Conservation (phyloP, 495 filamentous ascomycete genomes). For the Penicillium ucsense region DNA sequence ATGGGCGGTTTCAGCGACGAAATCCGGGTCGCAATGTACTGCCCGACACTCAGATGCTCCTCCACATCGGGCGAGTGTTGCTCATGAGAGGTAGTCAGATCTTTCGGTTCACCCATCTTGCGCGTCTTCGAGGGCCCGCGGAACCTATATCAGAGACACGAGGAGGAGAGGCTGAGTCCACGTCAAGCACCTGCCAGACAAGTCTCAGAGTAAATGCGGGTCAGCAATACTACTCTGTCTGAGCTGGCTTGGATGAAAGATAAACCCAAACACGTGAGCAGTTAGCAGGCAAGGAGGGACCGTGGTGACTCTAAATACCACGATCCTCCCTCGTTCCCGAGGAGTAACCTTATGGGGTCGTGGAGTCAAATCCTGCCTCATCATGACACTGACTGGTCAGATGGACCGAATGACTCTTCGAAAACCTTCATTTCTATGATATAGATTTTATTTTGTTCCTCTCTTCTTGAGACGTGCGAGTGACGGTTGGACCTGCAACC, state of each 20-base stretch:
- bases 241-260: neutral
- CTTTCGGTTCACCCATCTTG: slow-evolving; percentile 5
- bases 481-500: neutral
- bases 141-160: neutral
- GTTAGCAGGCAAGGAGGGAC: neutral
- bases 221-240: no score
- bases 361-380: no score
- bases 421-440: neutral
- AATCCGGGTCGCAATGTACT: slow-evolving; percentile 63
- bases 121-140: neutral
- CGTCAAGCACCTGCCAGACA: neutral
- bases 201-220: no score
- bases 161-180: neutral
- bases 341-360: no score
- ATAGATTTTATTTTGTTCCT: no score
- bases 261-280: neutral
- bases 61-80: slow-evolving; percentile 18
- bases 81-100: neutral
- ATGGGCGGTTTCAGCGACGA: slow-evolving; percentile 67
- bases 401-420: neutral
- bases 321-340: no score
- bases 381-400: no score
- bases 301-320: neutral
- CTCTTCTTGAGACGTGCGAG: neutral
- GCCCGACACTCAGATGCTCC: slow-evolving; percentile 42